A percentile compares a stretch with the other conserved stretches of the same genome.
Conservation (phyloP, 176 grass and related monocot genomes). For the Triticum dicoccoides region DNA sequence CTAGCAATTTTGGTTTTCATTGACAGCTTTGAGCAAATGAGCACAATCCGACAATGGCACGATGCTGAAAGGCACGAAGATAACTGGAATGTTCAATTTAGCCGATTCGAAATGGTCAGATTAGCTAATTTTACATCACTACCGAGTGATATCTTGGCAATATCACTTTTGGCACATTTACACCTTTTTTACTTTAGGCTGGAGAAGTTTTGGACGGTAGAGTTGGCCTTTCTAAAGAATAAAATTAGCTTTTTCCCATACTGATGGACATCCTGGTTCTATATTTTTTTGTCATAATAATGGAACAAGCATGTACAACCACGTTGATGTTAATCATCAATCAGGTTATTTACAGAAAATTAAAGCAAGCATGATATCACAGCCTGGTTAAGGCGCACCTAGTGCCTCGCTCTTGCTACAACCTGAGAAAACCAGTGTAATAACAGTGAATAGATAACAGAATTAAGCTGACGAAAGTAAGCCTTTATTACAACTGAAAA, state of each 20-base stretch:
- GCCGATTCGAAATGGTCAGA: neutral
- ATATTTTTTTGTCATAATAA: neutral
- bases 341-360: neutral
- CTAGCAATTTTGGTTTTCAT: neutral
- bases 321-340: neutral
- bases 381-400: neutral
- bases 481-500: neutral
- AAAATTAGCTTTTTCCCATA: neutral
- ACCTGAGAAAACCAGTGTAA: constrained; percentile 3
- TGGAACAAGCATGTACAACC: neutral
- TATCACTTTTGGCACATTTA: neutral
- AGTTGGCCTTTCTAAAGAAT: neutral
- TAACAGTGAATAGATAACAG: neutral
- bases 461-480: neutral
- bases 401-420: neutral
- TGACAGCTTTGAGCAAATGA: constrained; percentile 3
- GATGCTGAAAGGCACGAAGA: neutral
- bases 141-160: neutral
- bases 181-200: constrained; percentile 21
- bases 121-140: neutral
- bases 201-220: constrained; percentile 10
- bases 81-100: neutral
- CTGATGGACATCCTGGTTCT: neutral
- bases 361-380: neutral
- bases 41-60: neutral